These are phyloP conservation scores for Fusarium pilosicola DNA, from an alignment of 2,329 filamentous ascomycete species.

Conservation along the genomic window DNA sequence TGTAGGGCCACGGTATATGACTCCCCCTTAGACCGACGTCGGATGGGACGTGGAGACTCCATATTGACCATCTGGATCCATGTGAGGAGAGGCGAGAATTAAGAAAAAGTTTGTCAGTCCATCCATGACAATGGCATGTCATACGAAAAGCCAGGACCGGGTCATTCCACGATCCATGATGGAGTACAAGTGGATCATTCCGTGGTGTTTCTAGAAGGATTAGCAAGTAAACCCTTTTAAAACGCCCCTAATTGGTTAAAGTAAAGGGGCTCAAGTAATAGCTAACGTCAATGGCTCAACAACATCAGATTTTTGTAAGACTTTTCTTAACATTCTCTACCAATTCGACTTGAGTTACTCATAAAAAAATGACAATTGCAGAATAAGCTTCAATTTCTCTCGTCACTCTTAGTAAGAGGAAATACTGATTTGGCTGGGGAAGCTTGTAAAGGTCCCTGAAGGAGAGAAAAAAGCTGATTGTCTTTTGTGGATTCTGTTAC, in stretches of 20 bases:
- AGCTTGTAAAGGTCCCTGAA: neutral
- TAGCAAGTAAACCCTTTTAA: neutral
- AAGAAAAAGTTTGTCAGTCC: constrained; percentile 35
- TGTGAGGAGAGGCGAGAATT: constrained; percentile 21
- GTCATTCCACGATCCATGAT: constrained; percentile 30
- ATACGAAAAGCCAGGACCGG: constrained; percentile 16
- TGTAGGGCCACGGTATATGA: constrained; percentile 21
- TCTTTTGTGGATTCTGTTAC: constrained; percentile 41
- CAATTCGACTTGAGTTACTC: neutral
- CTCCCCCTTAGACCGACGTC: constrained; percentile 28
- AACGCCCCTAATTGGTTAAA: constrained; percentile 1
- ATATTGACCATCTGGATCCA: neutral
- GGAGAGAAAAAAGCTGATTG: constrained; percentile 1
- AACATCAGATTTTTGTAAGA: neutral
- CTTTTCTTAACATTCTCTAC: neutral
- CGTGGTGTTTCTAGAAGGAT: constrained; percentile 30
- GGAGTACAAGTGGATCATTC: constrained; percentile 17
- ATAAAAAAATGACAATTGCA: neutral
- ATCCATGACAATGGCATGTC: constrained; percentile 26
- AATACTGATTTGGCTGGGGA: neutral
- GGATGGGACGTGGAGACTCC: constrained; percentile 18
- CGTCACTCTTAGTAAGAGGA: neutral
- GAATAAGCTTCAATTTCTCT: rapidly evolving
- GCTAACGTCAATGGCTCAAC: constrained; percentile 1
- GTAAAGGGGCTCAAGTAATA: neutral